Conservation (phyloP, 441 rosid species). For the Pelargonium fulgidum region DNA sequence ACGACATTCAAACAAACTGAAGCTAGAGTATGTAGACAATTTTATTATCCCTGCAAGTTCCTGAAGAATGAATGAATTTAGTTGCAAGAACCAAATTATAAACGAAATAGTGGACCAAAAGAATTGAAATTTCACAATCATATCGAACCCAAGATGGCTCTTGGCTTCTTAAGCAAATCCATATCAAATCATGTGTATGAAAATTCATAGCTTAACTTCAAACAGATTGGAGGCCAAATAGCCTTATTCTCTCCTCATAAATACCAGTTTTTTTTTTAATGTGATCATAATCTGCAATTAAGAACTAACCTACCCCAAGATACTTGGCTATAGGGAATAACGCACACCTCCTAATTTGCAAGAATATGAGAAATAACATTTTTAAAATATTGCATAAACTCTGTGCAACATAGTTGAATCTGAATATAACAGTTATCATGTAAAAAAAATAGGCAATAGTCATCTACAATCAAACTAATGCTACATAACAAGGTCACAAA, state of each 20-base stretch:
- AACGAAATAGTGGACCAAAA: constrained; percentile 3
- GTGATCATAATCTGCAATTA: background rate
- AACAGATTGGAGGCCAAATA: constrained; percentile 1
- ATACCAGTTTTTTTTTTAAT: background rate
- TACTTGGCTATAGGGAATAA: background rate
- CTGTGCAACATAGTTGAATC: background rate
- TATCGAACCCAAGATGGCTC: constrained; percentile 1
- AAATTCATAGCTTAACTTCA: background rate
- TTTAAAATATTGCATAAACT: background rate
- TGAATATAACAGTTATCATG: too few relatives aligned
- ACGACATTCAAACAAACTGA: constrained; percentile 90
- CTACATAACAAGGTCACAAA: too few relatives aligned
- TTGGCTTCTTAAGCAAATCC: constrained; percentile 10
- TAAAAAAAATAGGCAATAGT: too few relatives aligned
- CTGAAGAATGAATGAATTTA: constrained; percentile 35
- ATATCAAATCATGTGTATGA: background rate
- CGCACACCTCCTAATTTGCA: background rate
- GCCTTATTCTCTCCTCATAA: background rate
- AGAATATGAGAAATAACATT: background rate
- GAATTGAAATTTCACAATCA: background rate
- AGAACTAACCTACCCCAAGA: background rate
- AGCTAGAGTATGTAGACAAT: constrained; percentile 81
- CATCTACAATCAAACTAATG: too few relatives aligned
- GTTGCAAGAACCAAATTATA: background rate
- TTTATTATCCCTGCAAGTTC: constrained; percentile 95